Evolutionary conservation across 2,329 filamentous ascomycete species (phyloP).

Genomic region (Calonectria hongkongensis): DNA sequence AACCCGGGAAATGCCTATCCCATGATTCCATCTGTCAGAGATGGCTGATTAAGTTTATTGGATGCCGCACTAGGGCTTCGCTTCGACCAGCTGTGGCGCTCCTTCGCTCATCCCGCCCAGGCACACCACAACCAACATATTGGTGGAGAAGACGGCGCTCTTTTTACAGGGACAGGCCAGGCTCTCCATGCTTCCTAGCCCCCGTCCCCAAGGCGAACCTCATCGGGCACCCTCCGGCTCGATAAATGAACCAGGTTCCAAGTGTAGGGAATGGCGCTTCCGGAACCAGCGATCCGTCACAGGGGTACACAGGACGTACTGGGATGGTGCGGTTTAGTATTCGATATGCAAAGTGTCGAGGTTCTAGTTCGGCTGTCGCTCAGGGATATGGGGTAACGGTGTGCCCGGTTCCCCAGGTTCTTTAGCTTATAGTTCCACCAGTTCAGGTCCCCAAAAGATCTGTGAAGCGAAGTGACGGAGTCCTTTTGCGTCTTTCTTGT

Average conservation of each 20-base stretch:
- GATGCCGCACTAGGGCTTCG: constrained; percentile 14
- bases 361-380: neutral
- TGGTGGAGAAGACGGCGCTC: constrained; percentile 22
- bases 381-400: constrained; percentile 6
- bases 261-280: constrained; percentile 28
- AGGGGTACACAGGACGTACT: constrained; percentile 17
- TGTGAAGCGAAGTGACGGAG: constrained; percentile 30
- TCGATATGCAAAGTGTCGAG: neutral
- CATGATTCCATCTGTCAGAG: neutral
- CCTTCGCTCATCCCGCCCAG: constrained; percentile 6
- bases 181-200: constrained; percentile 26
- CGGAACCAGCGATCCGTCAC: constrained; percentile 10
- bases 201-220: constrained; percentile 14
- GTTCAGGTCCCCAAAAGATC: constrained; percentile 8
- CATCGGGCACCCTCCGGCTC: constrained; percentile 31
- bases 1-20: neutral
- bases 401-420: constrained; percentile 33
- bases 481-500: constrained; percentile 24
- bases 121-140: constrained; percentile 6
- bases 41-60: neutral
- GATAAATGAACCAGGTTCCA: constrained; percentile 24
- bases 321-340: constrained; percentile 2
- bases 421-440: constrained; percentile 14
- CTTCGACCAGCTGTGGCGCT: constrained; percentile 6
- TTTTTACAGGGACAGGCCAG: constrained; percentile 22